Base-by-base conservation (phyloP, 768 basidiomycete species). In the Polyporus arcularius region DNA sequence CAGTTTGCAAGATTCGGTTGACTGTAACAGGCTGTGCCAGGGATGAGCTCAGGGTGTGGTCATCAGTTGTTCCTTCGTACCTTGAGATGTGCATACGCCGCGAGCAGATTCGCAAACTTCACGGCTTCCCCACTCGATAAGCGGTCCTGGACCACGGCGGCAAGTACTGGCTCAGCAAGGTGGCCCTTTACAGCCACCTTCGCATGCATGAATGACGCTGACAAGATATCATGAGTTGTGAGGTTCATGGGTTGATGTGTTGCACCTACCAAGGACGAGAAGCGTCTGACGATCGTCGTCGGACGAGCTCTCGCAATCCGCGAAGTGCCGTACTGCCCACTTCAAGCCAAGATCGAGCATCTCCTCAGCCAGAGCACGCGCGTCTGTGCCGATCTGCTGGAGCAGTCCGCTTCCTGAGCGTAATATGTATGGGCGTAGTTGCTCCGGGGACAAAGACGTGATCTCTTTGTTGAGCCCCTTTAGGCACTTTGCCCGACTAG, bases 1-100 rank as follows among this genome's bases (percentile, higher is more conserved):
- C 79, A 21, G 80, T 83, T 76, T 96, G 94, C 2, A 96, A 71
- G 48, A 85, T 80, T 42, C 88, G 85, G 67, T 94, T 94, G 51
- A 89, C 82, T n/a, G 84, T 74, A 12, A 83, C 78, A 1, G 91
- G 91, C 91, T 79, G 51, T 26, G 4, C n/a, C 10, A 7, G 26
- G 5, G 14, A 57, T 42, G 41, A 47, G 38, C 16, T 16, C 42
- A 26, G 48, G 43, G 64, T n/a, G 32, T 0, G 60, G 46, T 26
- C 10, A 12, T 48, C 4, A 14, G 4, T 28, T 3, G 28, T 15
- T 18, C 6, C 8, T 11, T 65, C 78, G 64, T 64, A 88, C 94
- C 82, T 94, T 95, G 61, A 95, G 72, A 18, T 62, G 46, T 4
- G 67, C 60, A 0, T 51, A 50, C 11, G 46, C 18, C 6, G 73